phyloP scores from a whole-genome alignment of 805 yeast genomes.

The Vanderwaltozyma yarrowii region DNA sequence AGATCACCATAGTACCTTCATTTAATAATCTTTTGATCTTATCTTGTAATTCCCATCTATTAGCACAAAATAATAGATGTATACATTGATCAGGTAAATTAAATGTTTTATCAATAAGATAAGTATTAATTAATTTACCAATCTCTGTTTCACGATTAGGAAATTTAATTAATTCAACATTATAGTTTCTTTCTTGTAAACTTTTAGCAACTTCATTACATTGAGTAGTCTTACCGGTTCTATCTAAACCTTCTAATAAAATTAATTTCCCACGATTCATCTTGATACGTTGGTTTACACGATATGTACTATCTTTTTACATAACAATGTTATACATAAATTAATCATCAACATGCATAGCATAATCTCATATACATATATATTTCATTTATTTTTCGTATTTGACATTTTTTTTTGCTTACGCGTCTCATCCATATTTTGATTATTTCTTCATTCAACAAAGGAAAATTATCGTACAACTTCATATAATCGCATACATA shows the following conservation, averaged over 20 bases:
- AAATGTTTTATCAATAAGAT: constrained; percentile 44
- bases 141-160: constrained; percentile 82
- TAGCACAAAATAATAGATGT: constrained; percentile 84
- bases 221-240: constrained; percentile 94
- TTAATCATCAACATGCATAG: too few relatives aligned
- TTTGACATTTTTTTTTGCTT: too few relatives aligned
- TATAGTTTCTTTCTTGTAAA: constrained; percentile 11
- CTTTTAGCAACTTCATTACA: constrained; percentile 33
- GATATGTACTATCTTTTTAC: too few relatives aligned
- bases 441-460: too few relatives aligned
- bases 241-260: constrained; percentile 83
- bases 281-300: too few relatives aligned
- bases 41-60: constrained; percentile 76
- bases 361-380: too few relatives aligned
- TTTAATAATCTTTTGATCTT: constrained; percentile 32
- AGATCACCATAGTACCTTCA: constrained; percentile 48
- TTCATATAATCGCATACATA: too few relatives aligned
- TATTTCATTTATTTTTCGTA: too few relatives aligned
- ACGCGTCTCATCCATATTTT: too few relatives aligned
- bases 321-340: too few relatives aligned
- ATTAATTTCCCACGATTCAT: constrained; percentile 57
- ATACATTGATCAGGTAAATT: constrained; percentile 65
- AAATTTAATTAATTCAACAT: constrained; percentile 53
- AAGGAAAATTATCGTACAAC: too few relatives aligned
- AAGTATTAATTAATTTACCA: constrained; percentile 68